Conservation (phyloP, 306 rosid species). For the Phaseolus lunatus region DNA sequence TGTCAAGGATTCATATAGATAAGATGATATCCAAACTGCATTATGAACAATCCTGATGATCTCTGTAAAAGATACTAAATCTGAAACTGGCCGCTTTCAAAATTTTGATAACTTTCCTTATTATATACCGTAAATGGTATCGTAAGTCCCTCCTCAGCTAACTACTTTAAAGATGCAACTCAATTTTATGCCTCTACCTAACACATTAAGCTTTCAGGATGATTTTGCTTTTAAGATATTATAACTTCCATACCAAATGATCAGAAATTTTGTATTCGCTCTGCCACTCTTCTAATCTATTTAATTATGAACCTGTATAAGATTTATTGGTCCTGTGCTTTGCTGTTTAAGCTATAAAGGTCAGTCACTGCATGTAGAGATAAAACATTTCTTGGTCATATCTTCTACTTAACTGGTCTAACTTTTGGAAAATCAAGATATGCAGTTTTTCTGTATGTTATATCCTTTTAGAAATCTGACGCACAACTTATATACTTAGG, state of each 20-base stretch:
- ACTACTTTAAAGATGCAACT: conserved; percentile 4
- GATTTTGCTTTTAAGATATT: neutral
- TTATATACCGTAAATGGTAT: neutral
- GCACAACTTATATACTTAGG: neutral
- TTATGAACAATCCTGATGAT: neutral
- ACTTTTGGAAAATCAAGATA: neutral
- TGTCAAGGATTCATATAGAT: neutral
- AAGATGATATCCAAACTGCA: neutral
- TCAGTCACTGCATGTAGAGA: neutral
- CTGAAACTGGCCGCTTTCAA: neutral
- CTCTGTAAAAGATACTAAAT: neutral
- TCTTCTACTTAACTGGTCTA: neutral
- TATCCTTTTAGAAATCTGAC: neutral
- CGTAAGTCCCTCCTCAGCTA: neutral
- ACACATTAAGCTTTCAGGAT: neutral
- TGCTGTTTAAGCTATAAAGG: neutral
- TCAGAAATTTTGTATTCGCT: neutral
- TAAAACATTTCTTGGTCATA: neutral
- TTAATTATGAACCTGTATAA: neutral
- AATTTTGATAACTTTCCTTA: neutral
- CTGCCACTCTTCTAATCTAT: neutral
- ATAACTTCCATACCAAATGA: neutral
- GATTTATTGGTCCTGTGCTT: neutral
- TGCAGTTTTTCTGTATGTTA: neutral
- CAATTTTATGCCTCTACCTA: neutral